Conservation (phyloP, 768 basidiomycete species). For the Boletus rubropictus region DNA sequence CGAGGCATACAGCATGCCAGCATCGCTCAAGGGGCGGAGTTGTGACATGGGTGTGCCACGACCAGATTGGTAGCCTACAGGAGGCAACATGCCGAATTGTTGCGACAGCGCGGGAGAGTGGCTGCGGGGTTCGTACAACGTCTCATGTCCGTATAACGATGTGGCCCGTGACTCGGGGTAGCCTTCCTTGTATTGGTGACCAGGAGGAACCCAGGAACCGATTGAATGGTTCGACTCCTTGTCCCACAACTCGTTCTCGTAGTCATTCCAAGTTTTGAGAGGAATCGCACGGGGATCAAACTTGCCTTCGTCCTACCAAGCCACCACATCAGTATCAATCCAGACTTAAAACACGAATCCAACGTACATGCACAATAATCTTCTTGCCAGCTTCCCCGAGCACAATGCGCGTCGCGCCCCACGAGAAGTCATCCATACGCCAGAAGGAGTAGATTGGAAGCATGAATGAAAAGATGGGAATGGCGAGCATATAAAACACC, state of each 20-base stretch:
- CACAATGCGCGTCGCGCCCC: conserved; percentile 91
- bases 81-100: conserved; percentile 50
- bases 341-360: not conserved
- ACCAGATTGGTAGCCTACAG: conserved; percentile 72
- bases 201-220: conserved; percentile 85
- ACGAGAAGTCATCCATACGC: conserved; percentile 97
- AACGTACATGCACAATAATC: conserved; percentile 83
- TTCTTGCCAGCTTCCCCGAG: conserved; percentile 95
- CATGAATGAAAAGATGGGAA: conserved; percentile 90
- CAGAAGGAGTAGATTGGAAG: conserved; percentile 95
- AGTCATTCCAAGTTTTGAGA: conserved; percentile 94
- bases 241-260: conserved; percentile 96
- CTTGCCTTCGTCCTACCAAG: conserved; percentile 85
- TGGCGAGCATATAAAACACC: conserved; percentile 92
- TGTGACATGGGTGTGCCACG: conserved; percentile 63
- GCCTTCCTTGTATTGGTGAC: conserved; percentile 62
- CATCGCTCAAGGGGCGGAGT: conserved; percentile 31
- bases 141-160: conserved; percentile 84
- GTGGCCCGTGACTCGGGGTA: conserved; percentile 74
- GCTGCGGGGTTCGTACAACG: conserved; percentile 70
- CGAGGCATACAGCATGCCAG: conserved; percentile 46
- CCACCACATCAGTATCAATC: conserved; percentile 5
- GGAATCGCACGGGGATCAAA: conserved; percentile 93
- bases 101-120: conserved; percentile 70
- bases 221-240: conserved; percentile 95